A percentile compares a stretch with the other conserved stretches of the same genome.
Conservation (phyloP, 257 asterid species). For the Rhazya stricta region DNA sequence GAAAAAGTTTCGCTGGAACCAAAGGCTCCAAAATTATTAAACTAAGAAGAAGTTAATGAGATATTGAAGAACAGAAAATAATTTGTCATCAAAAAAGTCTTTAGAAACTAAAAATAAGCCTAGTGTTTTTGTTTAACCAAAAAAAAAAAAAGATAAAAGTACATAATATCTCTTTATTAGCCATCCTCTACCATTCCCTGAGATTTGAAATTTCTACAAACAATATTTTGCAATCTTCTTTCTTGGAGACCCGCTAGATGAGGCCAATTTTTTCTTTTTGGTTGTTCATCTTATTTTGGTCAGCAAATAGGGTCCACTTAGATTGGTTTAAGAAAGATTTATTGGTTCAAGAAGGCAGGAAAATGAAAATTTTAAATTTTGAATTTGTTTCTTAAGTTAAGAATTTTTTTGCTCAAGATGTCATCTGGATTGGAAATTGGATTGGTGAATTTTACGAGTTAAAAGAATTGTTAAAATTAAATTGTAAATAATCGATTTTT, state of each 20-base stretch:
- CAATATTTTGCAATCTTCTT: background rate
- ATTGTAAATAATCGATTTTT: too few relatives aligned
- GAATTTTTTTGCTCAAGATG: too few relatives aligned
- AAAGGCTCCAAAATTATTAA: background rate
- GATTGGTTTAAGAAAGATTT: too few relatives aligned
- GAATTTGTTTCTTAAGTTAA: too few relatives aligned
- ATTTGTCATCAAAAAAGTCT: background rate
- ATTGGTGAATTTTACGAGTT: too few relatives aligned
- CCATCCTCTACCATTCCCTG: background rate
- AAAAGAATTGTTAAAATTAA: too few relatives aligned
- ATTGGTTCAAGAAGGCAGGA: too few relatives aligned
- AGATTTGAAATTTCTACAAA: background rate
- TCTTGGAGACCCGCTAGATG: background rate
- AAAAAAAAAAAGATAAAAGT: background rate
- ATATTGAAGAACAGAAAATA: background rate
- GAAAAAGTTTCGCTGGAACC: background rate
- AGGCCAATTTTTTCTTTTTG: background rate
- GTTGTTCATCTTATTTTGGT: background rate
- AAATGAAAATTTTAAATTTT: too few relatives aligned
- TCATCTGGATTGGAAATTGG: too few relatives aligned
- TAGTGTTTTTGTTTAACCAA: background rate
- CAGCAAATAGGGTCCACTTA: too few relatives aligned
- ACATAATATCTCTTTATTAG: background rate
- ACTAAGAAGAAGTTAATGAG: background rate
- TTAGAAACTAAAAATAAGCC: background rate